A percentile compares a stretch with the other conserved stretches of the same genome.
phyloP scores from a whole-genome alignment of 345 rosid genomes.

The Abelmoschus esculentus region DNA sequence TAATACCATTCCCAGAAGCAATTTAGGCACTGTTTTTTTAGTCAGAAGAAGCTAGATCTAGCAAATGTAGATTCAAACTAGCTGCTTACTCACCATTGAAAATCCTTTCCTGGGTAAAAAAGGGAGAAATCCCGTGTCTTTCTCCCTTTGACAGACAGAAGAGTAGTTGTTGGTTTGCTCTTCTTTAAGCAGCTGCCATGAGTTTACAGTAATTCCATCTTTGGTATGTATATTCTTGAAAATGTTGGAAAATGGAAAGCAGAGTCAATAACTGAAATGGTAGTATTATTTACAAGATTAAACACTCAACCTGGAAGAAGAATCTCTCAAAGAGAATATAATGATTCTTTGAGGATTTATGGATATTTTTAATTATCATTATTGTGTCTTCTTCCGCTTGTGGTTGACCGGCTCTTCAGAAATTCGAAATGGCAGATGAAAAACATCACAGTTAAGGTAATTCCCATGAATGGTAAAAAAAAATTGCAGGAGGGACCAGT shows the following conservation, averaged over 20 bases:
- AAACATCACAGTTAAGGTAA: too few species aligned
- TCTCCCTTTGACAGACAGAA: too few species aligned
- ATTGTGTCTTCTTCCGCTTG: background rate
- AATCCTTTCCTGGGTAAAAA: too few species aligned
- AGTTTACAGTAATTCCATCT: too few species aligned
- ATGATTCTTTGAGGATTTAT: slow-evolving; percentile 4
- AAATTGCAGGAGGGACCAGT: too few species aligned
- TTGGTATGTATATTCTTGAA: background rate
- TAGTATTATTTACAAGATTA: background rate
- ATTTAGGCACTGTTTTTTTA: background rate
- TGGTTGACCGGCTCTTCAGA: too few species aligned
- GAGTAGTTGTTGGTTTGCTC: too few species aligned
- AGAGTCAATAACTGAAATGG: background rate
- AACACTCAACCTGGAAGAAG: background rate
- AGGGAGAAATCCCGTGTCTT: too few species aligned
- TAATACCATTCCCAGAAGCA: slow-evolving; percentile 29
- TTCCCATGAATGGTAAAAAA: too few species aligned
- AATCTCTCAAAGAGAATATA: background rate
- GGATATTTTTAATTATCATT: background rate
- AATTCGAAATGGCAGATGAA: too few species aligned
- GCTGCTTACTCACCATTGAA: slow-evolving; percentile 4
- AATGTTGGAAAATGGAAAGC: too few species aligned
- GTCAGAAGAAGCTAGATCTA: background rate
- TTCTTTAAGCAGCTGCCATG: background rate
- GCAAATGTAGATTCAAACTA: background rate